Percentiles rank a stretch among this genome's conserved stretches.
These are phyloP conservation scores for Populus hybrid DNA, from an alignment of 441 rosid species.

Conservation along the genomic window DNA sequence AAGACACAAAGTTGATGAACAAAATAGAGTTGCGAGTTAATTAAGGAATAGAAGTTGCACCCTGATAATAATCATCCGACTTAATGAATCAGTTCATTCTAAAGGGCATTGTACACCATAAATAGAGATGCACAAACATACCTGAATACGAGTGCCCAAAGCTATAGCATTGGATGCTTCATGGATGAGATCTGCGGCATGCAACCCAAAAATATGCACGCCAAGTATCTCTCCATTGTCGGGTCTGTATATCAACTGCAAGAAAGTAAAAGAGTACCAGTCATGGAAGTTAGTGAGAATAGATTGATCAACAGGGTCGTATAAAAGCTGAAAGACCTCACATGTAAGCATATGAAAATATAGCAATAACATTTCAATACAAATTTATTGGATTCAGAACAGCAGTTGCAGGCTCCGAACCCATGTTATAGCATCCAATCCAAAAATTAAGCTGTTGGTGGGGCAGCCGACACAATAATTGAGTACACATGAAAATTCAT, in stretches of 20 bases:
- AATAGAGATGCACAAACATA: slow-evolving; percentile 15
- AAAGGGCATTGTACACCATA: background rate
- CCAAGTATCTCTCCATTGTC: slow-evolving; percentile 97
- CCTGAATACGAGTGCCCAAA: slow-evolving; percentile 83
- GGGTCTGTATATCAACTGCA: slow-evolving; percentile 94
- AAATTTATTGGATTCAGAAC: background rate
- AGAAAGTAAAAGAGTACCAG: slow-evolving; percentile 9
- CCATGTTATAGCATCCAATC: background rate
- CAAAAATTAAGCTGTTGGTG: background rate
- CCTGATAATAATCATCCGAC: background rate
- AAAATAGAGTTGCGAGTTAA: background rate
- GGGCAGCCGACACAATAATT: background rate
- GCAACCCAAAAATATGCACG: slow-evolving; percentile 93
- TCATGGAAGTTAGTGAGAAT: background rate
- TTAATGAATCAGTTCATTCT: background rate
- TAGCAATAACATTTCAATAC: background rate
- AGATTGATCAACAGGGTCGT: background rate
- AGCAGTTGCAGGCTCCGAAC: background rate
- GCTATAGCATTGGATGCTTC: slow-evolving; percentile 99
- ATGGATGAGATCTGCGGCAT: slow-evolving; percentile 97
- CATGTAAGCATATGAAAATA: background rate
- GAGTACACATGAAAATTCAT: background rate
- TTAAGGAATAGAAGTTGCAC: background rate
- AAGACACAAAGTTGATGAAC: background rate
- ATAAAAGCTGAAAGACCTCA: background rate